Base-by-base conservation (phyloP, 163 green algal species). In the Prototheca stagnorum region DNA sequence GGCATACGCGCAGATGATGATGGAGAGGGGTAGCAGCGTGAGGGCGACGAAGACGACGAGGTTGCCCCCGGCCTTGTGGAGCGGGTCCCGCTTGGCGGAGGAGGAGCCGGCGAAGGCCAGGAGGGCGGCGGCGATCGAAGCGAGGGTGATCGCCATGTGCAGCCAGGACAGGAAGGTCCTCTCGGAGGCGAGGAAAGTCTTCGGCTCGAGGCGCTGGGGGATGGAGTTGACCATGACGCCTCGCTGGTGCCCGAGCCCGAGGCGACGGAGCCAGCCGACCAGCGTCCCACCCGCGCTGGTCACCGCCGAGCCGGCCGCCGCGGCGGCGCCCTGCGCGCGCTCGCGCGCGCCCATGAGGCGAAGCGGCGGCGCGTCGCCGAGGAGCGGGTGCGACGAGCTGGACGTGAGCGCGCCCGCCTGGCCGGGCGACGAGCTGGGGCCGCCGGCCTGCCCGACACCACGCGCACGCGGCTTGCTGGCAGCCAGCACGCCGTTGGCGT, bases 1-100 rank as follows among this genome's bases (percentile, higher is more conserved):
- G 16, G 82, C 68, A 48, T 95, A 95, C 28, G 59, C 61, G 39
- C 64, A 74, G 57, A 95, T 92, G 40, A 72, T 43, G 22, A 92
- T 75, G 39, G 73, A 73, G 36, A 95, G 56, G 2, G 85, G 85
- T 43, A 95, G 75, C 49, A 93, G 70, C 48, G 92, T 80, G 37
- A 93, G 64, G 8, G 82, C 73, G 41, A 93, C 91, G 29, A 92
- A 60, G 49, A 89, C 75, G 14, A 92, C 57, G 20, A 70, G 31
- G 50, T 70, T 51, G 19, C 40, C 33, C 20, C 33, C 31, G 11
- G 44, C 22, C 34, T 35, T 36, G 33, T 39, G 34, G n/a, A 44
- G 27, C 27, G 35, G 31, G 21, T 51, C 35, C n/a, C 16, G 40
- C 33, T 44, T 49, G 15, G 62, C 41, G n/a, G 46, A 39, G 7